Percentiles rank a stretch among this genome's conserved stretches.
Conservation (phyloP, 164 flowering plant species). For the Amborella trichopoda region DNA sequence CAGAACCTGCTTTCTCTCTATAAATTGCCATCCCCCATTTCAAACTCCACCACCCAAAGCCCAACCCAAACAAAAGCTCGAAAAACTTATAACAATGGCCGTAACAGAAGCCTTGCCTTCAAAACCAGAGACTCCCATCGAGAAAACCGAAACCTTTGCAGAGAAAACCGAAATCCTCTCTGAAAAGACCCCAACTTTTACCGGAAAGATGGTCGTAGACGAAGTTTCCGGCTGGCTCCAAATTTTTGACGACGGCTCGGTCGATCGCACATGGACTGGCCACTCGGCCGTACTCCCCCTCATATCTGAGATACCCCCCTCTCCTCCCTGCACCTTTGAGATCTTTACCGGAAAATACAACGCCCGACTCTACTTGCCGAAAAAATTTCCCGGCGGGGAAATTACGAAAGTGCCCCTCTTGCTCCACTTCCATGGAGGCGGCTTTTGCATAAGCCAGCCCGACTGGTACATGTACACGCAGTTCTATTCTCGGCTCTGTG, state of each 20-base stretch:
- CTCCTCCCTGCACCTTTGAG: too few species aligned
- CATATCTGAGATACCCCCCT: constrained; percentile 33
- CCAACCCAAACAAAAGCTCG: too few species aligned
- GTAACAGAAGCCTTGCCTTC: too few species aligned
- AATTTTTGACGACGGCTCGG: constrained; percentile 52
- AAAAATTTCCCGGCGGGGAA: constrained; percentile 5
- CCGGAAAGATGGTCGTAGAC: constrained; percentile 22
- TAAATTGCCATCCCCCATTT: too few species aligned
- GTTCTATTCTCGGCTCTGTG: constrained; percentile 36
- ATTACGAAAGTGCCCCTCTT: constrained; percentile 35
- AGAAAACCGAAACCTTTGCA: too few species aligned
- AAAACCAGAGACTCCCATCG: too few species aligned
- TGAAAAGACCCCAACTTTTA: too few species aligned
- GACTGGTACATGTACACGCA: constrained; percentile 62
- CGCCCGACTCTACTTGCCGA: constrained; percentile 50
- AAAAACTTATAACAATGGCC: too few species aligned
- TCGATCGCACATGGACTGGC: constrained; percentile 63
- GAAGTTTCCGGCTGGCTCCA: constrained; percentile 69
- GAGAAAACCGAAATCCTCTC: too few species aligned
- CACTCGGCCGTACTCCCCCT: constrained; percentile 56
- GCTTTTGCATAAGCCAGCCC: constrained; percentile 67
- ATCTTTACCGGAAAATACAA: too few species aligned
- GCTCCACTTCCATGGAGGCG: constrained; percentile 77
- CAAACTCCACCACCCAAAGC: too few species aligned
- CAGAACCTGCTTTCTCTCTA: too few species aligned